Base-by-base conservation (phyloP, 2,329 filamentous ascomycete genomes). In the Paecilomyces sp. region DNA sequence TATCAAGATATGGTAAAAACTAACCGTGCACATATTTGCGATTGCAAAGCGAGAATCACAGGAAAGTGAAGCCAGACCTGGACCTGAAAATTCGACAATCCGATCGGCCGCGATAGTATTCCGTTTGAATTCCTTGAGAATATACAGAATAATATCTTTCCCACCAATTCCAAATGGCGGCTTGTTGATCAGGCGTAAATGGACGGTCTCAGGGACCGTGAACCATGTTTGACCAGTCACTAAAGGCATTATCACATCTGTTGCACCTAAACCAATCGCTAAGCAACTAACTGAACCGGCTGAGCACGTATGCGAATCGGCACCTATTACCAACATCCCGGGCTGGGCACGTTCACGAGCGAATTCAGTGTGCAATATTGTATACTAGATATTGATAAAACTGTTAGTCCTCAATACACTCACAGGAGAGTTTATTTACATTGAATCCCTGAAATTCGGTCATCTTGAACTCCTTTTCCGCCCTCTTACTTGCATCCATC, bases 331-430 rank as follows among this genome's bases (percentile, higher is more conserved):
- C 0, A 81, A 63, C 68, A 74, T 74, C 1, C 79, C 79, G 0
- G 79, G 79, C 64, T 80, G 73, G 2, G 76, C 75, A 52, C 78
- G 64, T 60, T 79, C 73, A 7, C 78, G 69, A 25, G 66, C 72
- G 60, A 81, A 81, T 57, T 81, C 79, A 0, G 78, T 80, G 59
- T 81, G 79, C 68, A 81, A 73, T 33, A 80, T 80, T 13, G 74
- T 80, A 57, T 66, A 68, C 66, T 68, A 31, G 31, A 12, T 12
- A 12, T 22, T 28, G n/a, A 41, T 15, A 13, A 12, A 68, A 4
- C 25, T 18, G 25, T 41, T 41, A 64, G 33, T 11, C 47, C 41
- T 56, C 34, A n/a, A 41, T 58, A 36, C n/a, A 13, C 11, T 31
- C n/a, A 31, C 7, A 30, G 15, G n/a, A n/a, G 36, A 3, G 28